Evolutionary conservation across 768 basidiomycete species (phyloP).

Genomic region (Russula brevipes): DNA sequence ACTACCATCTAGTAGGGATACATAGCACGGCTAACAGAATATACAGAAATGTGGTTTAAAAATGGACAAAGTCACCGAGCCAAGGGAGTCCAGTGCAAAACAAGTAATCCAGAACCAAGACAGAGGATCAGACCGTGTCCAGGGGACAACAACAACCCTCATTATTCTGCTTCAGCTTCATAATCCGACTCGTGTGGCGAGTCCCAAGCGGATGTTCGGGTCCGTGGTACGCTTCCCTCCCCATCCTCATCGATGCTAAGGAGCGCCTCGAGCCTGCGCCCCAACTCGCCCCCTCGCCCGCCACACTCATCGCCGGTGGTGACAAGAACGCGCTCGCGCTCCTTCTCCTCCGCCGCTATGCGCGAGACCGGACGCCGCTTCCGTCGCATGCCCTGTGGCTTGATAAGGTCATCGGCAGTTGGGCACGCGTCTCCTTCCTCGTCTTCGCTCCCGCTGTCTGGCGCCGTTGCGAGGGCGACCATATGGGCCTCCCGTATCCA

Average conservation of each 20-base stretch:
- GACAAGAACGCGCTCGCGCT: conserved; percentile 65
- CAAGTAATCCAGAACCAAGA: not conserved
- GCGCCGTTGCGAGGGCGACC: not conserved
- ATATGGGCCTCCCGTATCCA: conserved; percentile 44
- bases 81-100: conserved; percentile 9
- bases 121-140: not conserved
- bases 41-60: not conserved
- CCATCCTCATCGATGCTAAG: conserved; percentile 40
- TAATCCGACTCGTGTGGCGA: conserved; percentile 27
- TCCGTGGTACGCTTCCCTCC: conserved; percentile 2
- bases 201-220: conserved; percentile 10
- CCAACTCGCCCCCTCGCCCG: conserved; percentile 73
- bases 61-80: not conserved
- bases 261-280: conserved; percentile 71
- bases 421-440: conserved; percentile 20
- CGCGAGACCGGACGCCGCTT: conserved; percentile 45
- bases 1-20: not conserved
- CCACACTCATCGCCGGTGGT: conserved; percentile 74
- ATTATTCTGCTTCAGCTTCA: conserved; percentile 28
- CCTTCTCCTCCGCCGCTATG: conserved; percentile 51
- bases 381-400: conserved; percentile 16
- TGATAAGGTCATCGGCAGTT: conserved; percentile 23
- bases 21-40: not conserved
- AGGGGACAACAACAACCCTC: too few relatives aligned
- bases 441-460: conserved; percentile 9